Percentiles rank a stretch among this genome's conserved stretches.
These are phyloP conservation scores for Schrenkiella parvula DNA, from an alignment of 345 rosid species.

Conservation along the genomic window DNA sequence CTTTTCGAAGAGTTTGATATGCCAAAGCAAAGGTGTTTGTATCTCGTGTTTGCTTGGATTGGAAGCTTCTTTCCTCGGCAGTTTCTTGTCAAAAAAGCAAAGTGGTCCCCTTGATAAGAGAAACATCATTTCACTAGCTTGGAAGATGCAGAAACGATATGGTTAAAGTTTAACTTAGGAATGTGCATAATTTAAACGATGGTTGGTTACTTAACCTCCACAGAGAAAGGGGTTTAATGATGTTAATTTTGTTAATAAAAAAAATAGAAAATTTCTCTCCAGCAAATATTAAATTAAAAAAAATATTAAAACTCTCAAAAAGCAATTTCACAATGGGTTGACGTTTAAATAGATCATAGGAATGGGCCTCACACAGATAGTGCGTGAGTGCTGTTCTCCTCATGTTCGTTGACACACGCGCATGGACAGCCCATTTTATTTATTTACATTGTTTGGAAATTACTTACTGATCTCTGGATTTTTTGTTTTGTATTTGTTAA, in stretches of 20 bases:
- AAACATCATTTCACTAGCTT: not conserved
- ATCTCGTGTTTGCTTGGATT: slow-evolving; percentile 15
- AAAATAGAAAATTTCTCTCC: not conserved
- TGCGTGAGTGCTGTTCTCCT: not conserved
- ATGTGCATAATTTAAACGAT: not conserved
- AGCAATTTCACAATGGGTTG: not conserved
- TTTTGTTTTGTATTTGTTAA: not conserved
- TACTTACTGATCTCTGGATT: not conserved
- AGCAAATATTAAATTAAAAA: not conserved
- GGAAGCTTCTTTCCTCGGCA: slow-evolving; percentile 10
- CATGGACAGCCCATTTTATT: not conserved
- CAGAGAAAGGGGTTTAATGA: not conserved
- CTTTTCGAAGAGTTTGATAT: not conserved
- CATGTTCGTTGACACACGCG: not conserved
- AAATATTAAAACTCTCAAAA: too few relatives aligned
- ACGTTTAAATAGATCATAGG: not conserved
- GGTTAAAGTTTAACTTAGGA: not conserved
- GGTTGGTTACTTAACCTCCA: not conserved
- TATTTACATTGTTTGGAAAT: not conserved
- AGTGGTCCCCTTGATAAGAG: not conserved
- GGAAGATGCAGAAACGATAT: not conserved
- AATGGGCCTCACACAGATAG: not conserved
- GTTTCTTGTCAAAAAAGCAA: slow-evolving; percentile 21
- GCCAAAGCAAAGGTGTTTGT: slow-evolving; percentile 9
- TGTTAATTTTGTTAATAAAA: too few relatives aligned